Evolutionary conservation across 2,329 filamentous ascomycete genomes (phyloP).

Genomic region (Penicillium sp.): DNA sequence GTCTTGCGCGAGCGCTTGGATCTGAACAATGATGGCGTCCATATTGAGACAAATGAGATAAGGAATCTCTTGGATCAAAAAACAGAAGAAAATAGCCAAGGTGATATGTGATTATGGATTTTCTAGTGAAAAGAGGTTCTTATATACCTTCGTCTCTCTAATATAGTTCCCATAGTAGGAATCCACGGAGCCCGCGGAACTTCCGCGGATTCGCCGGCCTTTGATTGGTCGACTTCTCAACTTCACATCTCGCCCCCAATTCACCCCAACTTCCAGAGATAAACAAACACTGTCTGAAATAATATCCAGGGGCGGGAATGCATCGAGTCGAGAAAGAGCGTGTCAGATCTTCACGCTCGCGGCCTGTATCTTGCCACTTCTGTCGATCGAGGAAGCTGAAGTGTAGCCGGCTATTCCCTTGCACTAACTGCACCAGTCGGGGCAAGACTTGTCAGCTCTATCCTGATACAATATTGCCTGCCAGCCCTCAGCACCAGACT

Average conservation of each 20-base stretch:
- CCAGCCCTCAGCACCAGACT: neutral
- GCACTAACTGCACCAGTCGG: constrained; percentile 44
- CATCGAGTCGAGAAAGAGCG: constrained; percentile 12
- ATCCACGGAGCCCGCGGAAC: constrained; percentile 11
- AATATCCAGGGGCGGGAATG: constrained; percentile 1
- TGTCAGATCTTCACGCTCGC: constrained; percentile 12
- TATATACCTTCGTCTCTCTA: neutral
- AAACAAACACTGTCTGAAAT: neutral
- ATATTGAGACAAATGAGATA: constrained; percentile 4
- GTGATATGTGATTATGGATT: neutral
- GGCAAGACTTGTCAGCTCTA: constrained; percentile 27
- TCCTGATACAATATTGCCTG: neutral
- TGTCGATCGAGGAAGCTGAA: constrained; percentile 47
- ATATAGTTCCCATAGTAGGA: neutral
- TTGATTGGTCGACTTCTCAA: constrained; percentile 8
- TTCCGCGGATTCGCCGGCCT: constrained; percentile 12
- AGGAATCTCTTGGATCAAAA: too few relatives aligned
- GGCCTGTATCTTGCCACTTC: constrained; percentile 36
- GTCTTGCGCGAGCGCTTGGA: constrained; percentile 15
- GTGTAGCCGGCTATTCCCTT: constrained; percentile 52
- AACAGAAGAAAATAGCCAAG: too few relatives aligned
- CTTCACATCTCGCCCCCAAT: neutral
- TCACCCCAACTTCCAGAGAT: neutral
- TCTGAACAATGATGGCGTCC: constrained; percentile 19
- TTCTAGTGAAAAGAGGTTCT: neutral